Percentiles rank a stretch among this genome's conserved stretches.
Evolutionary conservation across 1,139 yeast genomes (phyloP).

Genomic region (Geotrichum fermentans): DNA sequence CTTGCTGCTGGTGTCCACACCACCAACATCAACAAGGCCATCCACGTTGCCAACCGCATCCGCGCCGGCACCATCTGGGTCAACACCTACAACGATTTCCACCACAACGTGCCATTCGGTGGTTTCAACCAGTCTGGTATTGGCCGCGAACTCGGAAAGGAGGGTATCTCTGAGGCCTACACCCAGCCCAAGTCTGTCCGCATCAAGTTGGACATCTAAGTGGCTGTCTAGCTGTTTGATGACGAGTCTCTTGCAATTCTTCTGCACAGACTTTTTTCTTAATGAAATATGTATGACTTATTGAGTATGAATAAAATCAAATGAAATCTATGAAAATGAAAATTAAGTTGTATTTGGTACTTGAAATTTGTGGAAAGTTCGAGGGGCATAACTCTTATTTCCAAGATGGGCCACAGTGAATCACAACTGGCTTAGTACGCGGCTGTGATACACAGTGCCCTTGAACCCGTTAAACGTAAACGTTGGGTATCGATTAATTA

Average conservation of each 20-base stretch:
- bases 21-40: slow-evolving; percentile 51
- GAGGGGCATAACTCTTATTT: not conserved
- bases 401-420: too few relatives aligned
- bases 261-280: too few relatives aligned
- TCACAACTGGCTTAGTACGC: too few relatives aligned
- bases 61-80: slow-evolving; percentile 83
- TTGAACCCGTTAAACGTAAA: too few relatives aligned
- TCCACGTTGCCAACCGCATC: slow-evolving; percentile 60
- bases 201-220: slow-evolving; percentile 21
- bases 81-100: slow-evolving; percentile 73
- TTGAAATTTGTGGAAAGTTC: not conserved
- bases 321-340: not conserved
- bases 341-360: not conserved
- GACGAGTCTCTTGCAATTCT: not conserved
- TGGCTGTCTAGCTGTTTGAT: not conserved
- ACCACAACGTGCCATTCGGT: slow-evolving; percentile 67
- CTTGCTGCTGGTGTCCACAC: slow-evolving; percentile 86
- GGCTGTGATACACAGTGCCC: too few relatives aligned
- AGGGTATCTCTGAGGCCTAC: slow-evolving; percentile 66
- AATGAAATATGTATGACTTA: not conserved
- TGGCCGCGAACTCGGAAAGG: slow-evolving; percentile 84
- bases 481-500: too few relatives aligned
- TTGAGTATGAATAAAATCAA: slow-evolving; percentile 2
- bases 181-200: slow-evolving; percentile 67
- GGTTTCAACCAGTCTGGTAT: slow-evolving; percentile 80